phyloP scores from a whole-genome alignment of 306 rosid genomes.

The Sesbania bispinosa region DNA sequence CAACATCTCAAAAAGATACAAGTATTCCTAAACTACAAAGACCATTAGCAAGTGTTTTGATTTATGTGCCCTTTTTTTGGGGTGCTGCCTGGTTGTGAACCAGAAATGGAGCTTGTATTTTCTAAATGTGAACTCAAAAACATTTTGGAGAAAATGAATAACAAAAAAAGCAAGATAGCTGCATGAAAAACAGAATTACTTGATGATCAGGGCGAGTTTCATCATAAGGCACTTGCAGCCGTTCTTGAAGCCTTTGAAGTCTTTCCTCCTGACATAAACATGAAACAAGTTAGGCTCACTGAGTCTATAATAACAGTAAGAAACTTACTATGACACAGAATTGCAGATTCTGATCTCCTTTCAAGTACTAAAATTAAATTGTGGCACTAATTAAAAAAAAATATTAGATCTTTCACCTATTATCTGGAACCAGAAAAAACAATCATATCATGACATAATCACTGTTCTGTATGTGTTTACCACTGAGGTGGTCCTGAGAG shows the following conservation, averaged over 20 bases:
- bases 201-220: conserved; percentile 75
- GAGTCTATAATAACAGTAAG: background rate
- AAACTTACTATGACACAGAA: background rate
- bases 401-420: background rate
- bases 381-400: background rate
- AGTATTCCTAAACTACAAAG: background rate
- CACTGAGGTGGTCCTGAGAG: too few relatives aligned
- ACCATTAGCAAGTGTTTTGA: background rate
- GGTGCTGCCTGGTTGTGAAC: background rate
- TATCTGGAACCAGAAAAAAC: background rate
- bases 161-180: conserved; percentile 2
- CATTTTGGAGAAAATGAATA: background rate
- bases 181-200: conserved; percentile 42
- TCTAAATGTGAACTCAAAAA: background rate
- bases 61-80: background rate
- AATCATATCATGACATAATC: background rate
- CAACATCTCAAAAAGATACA: background rate
- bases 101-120: conserved; percentile 3
- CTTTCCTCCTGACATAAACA: conserved; percentile 59
- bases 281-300: background rate
- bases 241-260: conserved; percentile 80
- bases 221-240: conserved; percentile 70
- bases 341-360: background rate
- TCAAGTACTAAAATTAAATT: background rate
- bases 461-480: background rate